Conservation (phyloP, 2,329 filamentous ascomycete species). For the Macroventuria anomochaeta region DNA sequence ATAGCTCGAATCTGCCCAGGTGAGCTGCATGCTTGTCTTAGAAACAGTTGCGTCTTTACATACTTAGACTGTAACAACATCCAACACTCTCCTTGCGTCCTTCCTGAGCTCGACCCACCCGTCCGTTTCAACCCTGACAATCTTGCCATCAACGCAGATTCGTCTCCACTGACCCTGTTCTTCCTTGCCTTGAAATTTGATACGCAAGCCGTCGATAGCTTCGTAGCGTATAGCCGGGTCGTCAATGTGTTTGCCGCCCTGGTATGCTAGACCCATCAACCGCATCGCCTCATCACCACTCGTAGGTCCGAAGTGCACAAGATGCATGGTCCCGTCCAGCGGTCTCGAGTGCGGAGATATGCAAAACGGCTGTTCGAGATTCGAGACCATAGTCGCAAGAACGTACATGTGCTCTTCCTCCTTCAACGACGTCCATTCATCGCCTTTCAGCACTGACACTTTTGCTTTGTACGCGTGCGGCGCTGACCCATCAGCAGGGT, state of each 20-base stretch:
- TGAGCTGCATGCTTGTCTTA: no score
- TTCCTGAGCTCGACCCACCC: conserved; percentile 73
- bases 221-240: conserved; percentile 70
- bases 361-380: conserved; percentile 79
- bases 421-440: conserved; percentile 45
- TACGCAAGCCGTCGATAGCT: conserved; percentile 68
- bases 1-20: no score
- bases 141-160: conserved; percentile 90
- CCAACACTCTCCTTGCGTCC: conserved; percentile 51
- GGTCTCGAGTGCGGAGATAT: conserved; percentile 78
- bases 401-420: conserved; percentile 73
- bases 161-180: conserved; percentile 78
- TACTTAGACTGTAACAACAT: conserved; percentile 36
- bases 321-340: conserved; percentile 71
- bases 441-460: conserved; percentile 52
- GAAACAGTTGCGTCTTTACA: no score
- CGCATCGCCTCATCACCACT: conserved; percentile 72
- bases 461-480: conserved; percentile 65
- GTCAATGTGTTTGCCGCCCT: conserved; percentile 64
- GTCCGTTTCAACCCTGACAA: conserved; percentile 72
- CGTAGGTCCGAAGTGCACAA: conserved; percentile 77
- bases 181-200: conserved; percentile 66
- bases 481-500: conserved; percentile 58
- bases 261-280: conserved; percentile 72
- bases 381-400: conserved; percentile 76